phyloP scores from a whole-genome alignment of 2,329 filamentous ascomycete genomes.

The Cercospora brassicicola region DNA sequence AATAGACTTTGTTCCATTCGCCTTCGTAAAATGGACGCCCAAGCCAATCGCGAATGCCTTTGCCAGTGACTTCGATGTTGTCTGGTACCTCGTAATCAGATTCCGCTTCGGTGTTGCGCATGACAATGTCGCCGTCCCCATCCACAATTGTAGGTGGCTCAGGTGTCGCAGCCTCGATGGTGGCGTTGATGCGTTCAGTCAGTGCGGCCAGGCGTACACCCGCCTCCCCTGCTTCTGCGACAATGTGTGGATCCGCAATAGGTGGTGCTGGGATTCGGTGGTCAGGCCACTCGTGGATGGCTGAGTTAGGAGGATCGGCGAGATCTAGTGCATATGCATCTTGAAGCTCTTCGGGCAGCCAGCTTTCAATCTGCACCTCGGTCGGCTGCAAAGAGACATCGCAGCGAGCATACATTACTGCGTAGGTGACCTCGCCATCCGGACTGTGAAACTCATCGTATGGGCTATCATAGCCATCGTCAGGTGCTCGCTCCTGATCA shows the following conservation, averaged over 20 bases:
- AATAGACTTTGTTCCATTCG: conserved; percentile 41
- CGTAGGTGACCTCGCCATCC: conserved; percentile 29
- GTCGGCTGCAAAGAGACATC: conserved; percentile 24
- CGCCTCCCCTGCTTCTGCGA: not conserved
- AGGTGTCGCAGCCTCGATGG: conserved; percentile 17
- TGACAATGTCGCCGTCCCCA: conserved; percentile 42
- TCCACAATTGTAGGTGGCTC: conserved; percentile 41
- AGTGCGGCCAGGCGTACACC: not conserved
- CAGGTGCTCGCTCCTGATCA: conserved; percentile 3
- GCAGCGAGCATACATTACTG: conserved; percentile 32
- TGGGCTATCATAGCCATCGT: conserved; percentile 27
- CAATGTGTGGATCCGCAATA: not conserved
- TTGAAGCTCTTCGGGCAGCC: conserved; percentile 11
- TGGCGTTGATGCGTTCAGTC: not conserved
- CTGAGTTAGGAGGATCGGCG: conserved; percentile 14
- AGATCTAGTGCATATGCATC: conserved; percentile 1
- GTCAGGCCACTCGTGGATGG: conserved; percentile 17
- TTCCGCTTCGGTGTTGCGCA: conserved; percentile 32
- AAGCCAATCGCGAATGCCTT: conserved; percentile 54
- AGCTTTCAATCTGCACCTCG: conserved; percentile 19
- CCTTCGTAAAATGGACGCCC: conserved; percentile 59
- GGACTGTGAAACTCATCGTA: conserved; percentile 10
- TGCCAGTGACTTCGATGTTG: conserved; percentile 7
- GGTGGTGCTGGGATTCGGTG: not conserved
- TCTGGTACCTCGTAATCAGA: conserved; percentile 42